phyloP scores from a whole-genome alignment of 129 eudicot species.

The sunflower (Helianthus annuus) region HanXRQr2.0-SUNRISE NC_035442.2:138739245-138739744 shows the following conservation, averaged over 20 bases:
- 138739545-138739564: conserved; percentile 14
- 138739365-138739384: background rate
- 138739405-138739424: background rate
- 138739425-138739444: conserved; percentile 12
- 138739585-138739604: conserved; percentile 9
- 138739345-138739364: background rate
- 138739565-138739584: background rate
- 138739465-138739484: conserved; percentile 22
- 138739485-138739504: conserved; percentile 14
- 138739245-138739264: background rate
- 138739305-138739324: too few relatives aligned
- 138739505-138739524: conserved; percentile 14
- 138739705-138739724: background rate
- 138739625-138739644: conserved; percentile 14
- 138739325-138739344: too few relatives aligned
- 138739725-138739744: conserved; percentile 14
- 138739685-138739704: background rate
- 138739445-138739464: conserved; percentile 5
- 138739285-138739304: background rate
- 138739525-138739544: conserved; percentile 5
- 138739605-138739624: conserved; percentile 18
- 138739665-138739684: background rate
- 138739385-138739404: background rate
- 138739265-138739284: conserved; percentile 14
- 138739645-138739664: conserved; percentile 8